These are phyloP conservation scores for Yamadazyma dendronema DNA, from an alignment of 1,139 yeast species.

Conservation along the genomic window DNA sequence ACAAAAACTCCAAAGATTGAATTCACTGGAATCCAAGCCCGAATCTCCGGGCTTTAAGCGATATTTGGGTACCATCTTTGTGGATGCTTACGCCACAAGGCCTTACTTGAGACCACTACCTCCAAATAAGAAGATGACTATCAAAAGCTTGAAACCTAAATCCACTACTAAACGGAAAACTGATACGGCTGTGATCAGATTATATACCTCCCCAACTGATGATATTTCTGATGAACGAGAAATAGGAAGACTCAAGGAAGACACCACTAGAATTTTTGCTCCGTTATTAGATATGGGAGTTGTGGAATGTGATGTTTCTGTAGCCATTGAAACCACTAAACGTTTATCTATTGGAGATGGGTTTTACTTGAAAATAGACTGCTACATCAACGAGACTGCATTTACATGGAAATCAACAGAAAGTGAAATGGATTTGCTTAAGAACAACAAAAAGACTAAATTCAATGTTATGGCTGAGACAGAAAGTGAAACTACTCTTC, in stretches of 20 bases:
- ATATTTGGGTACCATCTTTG: constrained; percentile 69
- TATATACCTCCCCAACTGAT: constrained; percentile 25
- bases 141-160: constrained; percentile 35
- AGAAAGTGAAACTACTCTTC: constrained; percentile 48
- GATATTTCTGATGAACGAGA: constrained; percentile 43
- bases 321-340: constrained; percentile 56
- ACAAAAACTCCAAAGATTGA: background rate
- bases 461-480: constrained; percentile 45
- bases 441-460: constrained; percentile 10
- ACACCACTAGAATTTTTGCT: constrained; percentile 63
- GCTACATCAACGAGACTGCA: constrained; percentile 53
- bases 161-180: constrained; percentile 21
- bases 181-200: constrained; percentile 32
- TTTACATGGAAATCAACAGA: constrained; percentile 32
- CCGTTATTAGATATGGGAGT: constrained; percentile 62
- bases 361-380: constrained; percentile 61
- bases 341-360: constrained; percentile 72
- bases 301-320: constrained; percentile 55
- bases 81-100: constrained; percentile 82
- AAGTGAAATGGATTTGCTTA: constrained; percentile 12
- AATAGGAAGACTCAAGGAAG: constrained; percentile 76
- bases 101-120: constrained; percentile 57
- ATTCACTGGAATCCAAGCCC: background rate
- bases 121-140: constrained; percentile 47
- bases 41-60: constrained; percentile 12